Conservation (phyloP, 768 basidiomycete species). For the Psilocybe cyanescens region DNA sequence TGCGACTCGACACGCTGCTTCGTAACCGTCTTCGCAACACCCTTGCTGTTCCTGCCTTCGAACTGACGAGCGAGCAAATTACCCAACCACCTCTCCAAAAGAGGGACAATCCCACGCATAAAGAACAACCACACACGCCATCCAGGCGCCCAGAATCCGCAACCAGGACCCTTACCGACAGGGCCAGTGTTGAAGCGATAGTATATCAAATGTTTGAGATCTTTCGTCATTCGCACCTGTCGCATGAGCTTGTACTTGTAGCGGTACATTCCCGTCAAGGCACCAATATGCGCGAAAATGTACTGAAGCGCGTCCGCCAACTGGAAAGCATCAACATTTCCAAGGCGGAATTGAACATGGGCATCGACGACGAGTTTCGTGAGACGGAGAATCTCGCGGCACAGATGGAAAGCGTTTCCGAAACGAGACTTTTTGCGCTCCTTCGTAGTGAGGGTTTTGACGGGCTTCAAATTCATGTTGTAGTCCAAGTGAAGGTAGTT, state of each 20-base stretch:
- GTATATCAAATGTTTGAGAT: constrained; percentile 97
- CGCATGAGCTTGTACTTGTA: constrained; percentile 99
- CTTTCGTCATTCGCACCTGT: constrained; percentile 99
- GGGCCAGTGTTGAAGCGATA: constrained; percentile 99
- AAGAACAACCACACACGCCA: constrained; percentile 99
- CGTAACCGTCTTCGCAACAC: constrained; percentile 96
- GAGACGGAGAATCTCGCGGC: constrained; percentile 95
- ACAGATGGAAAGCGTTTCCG: constrained; percentile 98
- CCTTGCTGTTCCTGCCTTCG: constrained; percentile 96
- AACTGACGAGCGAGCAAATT: constrained; percentile 98
- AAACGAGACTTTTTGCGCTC: constrained; percentile 99
- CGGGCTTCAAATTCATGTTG: constrained; percentile 98
- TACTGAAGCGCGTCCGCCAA: constrained; percentile 98
- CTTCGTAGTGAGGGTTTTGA: constrained; percentile 96
- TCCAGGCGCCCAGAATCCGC: constrained; percentile 99
- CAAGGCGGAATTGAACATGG: constrained; percentile 97
- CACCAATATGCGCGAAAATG: constrained; percentile 96
- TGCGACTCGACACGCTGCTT: constrained; percentile 99
- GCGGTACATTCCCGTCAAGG: constrained; percentile 98
- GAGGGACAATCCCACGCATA: constrained; percentile 97
- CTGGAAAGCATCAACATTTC: constrained; percentile 99
- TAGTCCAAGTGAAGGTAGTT: constrained; percentile 97
- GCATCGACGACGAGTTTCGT: constrained; percentile 99
- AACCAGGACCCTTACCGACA: constrained; percentile 98
- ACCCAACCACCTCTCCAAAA: constrained; percentile 97